phyloP scores from a whole-genome alignment of 805 yeast genomes.

The Myxozyma melibiosi region DNA sequence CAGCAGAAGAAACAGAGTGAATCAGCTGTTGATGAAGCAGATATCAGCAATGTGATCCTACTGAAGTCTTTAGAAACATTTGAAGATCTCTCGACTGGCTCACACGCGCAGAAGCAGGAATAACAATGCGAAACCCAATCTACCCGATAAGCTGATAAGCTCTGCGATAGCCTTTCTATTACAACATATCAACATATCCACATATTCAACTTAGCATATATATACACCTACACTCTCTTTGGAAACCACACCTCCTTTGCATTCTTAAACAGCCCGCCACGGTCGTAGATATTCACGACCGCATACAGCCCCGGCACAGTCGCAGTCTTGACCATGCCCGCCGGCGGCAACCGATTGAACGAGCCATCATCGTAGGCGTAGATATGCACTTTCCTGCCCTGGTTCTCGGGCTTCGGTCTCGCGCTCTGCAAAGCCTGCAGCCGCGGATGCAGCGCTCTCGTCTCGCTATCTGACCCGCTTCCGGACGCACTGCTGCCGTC shows the following conservation, averaged over 20 bases:
- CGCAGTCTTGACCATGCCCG: slow-evolving; percentile 30
- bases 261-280: slow-evolving; percentile 41
- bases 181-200: too few species aligned
- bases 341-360: slow-evolving; percentile 38
- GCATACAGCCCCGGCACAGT: slow-evolving; percentile 37
- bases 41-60: too few species aligned
- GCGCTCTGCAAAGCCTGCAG: slow-evolving; percentile 1
- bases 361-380: slow-evolving; percentile 28
- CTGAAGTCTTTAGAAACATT: too few species aligned
- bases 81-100: too few species aligned
- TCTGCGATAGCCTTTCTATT: too few species aligned
- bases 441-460: slow-evolving; percentile 8
- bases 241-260: slow-evolving; percentile 37
- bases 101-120: background rate
- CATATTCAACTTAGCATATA: too few species aligned
- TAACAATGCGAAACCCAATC: background rate
- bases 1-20: too few species aligned
- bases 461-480: slow-evolving; percentile 8
- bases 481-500: slow-evolving; percentile 34
- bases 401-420: slow-evolving; percentile 7
- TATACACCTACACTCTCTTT: slow-evolving; percentile 11
- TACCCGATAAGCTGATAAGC: too few species aligned
- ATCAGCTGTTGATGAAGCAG: too few species aligned
- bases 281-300: slow-evolving; percentile 46
- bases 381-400: slow-evolving; percentile 22